These are phyloP conservation scores for Colletotrichum sublineola DNA, from an alignment of 2,329 filamentous ascomycete species.

Conservation along the genomic window DNA sequence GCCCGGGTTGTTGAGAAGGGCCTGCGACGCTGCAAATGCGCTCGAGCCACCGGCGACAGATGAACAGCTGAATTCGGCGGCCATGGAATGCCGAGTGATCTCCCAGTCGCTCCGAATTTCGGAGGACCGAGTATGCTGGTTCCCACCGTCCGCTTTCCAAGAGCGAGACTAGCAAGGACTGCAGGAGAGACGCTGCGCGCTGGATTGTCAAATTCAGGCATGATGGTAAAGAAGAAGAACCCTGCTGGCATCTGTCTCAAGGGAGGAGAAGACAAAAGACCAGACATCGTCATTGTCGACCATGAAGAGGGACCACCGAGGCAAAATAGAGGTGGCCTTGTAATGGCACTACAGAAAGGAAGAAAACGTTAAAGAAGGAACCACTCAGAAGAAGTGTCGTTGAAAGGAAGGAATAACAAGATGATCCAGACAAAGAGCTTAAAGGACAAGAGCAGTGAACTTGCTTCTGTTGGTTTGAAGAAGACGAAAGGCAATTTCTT, in stretches of 20 bases:
- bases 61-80: constrained; percentile 5
- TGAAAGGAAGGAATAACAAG: not conserved
- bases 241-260: not conserved
- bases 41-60: constrained; percentile 6
- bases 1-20: constrained; percentile 11
- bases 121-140: not conserved
- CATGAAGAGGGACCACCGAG: not conserved
- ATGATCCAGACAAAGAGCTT: not conserved
- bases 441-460: no score
- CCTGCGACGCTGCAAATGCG: not conserved
- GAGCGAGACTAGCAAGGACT: not conserved
- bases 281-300: not conserved
- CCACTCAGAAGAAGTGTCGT: not conserved
- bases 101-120: not conserved
- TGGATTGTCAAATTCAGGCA: not conserved
- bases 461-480: not conserved
- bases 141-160: not conserved
- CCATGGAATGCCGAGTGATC: not conserved
- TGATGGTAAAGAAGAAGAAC: not conserved
- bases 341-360: not conserved
- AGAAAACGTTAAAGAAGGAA: not conserved
- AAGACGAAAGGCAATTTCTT: no score
- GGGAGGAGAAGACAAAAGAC: not conserved
- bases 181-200: not conserved
- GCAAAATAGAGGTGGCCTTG: not conserved